phyloP scores from a whole-genome alignment of 1,284 basidiomycete species.

The Testicularia cyperi region DNA sequence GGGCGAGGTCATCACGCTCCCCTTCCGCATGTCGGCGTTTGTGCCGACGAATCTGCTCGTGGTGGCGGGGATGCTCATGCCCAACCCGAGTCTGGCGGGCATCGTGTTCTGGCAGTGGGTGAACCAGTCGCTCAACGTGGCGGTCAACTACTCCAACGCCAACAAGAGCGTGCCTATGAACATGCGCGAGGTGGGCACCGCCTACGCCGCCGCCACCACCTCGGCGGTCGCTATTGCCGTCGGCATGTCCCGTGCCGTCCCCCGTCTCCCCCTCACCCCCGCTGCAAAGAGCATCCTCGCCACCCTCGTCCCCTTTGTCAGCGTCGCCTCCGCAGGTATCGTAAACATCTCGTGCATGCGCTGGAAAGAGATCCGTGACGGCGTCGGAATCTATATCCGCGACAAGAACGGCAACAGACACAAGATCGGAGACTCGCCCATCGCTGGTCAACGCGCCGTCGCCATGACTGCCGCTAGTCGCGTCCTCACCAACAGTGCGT shows the following conservation, averaged over 20 bases:
- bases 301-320: conserved; percentile 64
- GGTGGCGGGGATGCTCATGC: conserved; percentile 62
- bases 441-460: conserved; percentile 64
- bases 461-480: conserved; percentile 64
- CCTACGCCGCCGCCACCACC: conserved; percentile 64
- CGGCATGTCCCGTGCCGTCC: conserved; percentile 63
- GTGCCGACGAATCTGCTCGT: conserved; percentile 65
- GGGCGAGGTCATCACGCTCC: conserved; percentile 60
- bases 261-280: conserved; percentile 52
- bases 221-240: conserved; percentile 65
- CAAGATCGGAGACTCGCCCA: conserved; percentile 62
- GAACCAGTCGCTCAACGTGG: conserved; percentile 63
- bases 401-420: conserved; percentile 45
- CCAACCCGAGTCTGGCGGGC: conserved; percentile 36
- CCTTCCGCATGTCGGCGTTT: conserved; percentile 65
- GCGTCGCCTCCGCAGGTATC: conserved; percentile 61
- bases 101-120: conserved; percentile 66
- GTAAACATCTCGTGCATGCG: conserved; percentile 63
- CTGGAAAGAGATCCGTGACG: conserved; percentile 66
- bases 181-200: conserved; percentile 62
- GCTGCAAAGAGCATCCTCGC: conserved; percentile 26
- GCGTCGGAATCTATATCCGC: conserved; percentile 63
- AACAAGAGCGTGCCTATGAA: conserved; percentile 64
- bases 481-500: conserved; percentile 64
- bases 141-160: conserved; percentile 62